Evolutionary conservation across 2,329 filamentous ascomycete species (phyloP).

Genomic region (Ascocoryne sarcoides): DNA sequence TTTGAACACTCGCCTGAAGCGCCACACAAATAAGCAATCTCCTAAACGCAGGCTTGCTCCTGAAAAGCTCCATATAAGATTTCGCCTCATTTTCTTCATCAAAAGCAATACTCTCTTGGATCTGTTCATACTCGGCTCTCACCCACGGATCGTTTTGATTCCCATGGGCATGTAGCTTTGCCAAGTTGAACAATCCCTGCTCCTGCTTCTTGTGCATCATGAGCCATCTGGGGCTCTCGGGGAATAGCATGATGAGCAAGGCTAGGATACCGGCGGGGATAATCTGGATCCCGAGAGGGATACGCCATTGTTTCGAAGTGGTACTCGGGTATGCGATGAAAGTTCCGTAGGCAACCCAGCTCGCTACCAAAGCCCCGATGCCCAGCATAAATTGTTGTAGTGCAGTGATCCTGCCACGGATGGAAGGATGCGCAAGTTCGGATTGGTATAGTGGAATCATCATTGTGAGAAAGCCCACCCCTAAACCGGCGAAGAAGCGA

Average conservation of each 20-base stretch:
- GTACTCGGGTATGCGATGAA: conserved; percentile 17
- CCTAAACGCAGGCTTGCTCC: conserved; percentile 56
- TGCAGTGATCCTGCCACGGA: conserved; percentile 61
- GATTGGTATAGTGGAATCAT: conserved; percentile 57
- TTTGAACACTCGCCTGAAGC: conserved; percentile 63
- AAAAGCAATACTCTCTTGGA: conserved; percentile 54
- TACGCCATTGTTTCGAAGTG: conserved; percentile 36
- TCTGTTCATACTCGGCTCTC: conserved; percentile 61
- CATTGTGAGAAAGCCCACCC: conserved; percentile 38
- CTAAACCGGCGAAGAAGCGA: conserved; percentile 5
- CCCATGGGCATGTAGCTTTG: conserved; percentile 60
- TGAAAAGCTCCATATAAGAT: conserved; percentile 62
- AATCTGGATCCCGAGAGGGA: conserved; percentile 61
- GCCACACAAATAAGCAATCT: conserved; percentile 61
- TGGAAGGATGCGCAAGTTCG: conserved; percentile 66
- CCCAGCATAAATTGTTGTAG: conserved; percentile 76
- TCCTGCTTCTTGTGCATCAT: conserved; percentile 58
- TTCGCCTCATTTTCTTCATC: conserved; percentile 64
- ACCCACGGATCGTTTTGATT: conserved; percentile 60
- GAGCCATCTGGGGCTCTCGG: conserved; percentile 64
- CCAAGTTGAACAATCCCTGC: conserved; percentile 56
- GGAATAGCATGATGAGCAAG: conserved; percentile 59
- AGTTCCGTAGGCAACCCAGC: conserved; percentile 52
- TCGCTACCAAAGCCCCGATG: conserved; percentile 60
- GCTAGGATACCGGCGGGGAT: conserved; percentile 57